phyloP scores from a whole-genome alignment of 148 eudicot species.

The Diospyros lotus region DNA sequence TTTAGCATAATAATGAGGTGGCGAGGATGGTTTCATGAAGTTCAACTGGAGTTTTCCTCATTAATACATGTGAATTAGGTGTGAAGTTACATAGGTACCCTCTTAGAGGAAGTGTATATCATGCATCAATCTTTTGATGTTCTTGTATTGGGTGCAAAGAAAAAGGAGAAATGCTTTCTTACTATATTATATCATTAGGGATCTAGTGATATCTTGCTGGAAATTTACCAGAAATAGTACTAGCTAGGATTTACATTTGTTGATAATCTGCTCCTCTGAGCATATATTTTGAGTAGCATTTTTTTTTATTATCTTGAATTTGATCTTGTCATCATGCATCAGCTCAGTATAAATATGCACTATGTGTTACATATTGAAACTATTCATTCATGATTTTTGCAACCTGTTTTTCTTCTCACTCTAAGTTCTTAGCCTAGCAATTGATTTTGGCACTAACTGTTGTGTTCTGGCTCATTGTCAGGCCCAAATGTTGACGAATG shows the following conservation, averaged over 20 bases:
- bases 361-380: neutral
- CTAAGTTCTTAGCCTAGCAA: neutral
- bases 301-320: neutral
- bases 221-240: neutral
- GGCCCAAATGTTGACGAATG: slow-evolving; percentile 78
- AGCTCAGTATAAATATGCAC: neutral
- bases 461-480: slow-evolving; percentile 33
- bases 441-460: neutral
- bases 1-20: neutral
- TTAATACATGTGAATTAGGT: neutral
- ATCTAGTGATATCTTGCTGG: neutral
- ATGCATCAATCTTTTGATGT: neutral
- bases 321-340: neutral
- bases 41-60: neutral
- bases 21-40: neutral
- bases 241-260: neutral
- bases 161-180: neutral
- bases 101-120: neutral
- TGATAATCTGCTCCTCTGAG: neutral
- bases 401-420: neutral
- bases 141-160: neutral
- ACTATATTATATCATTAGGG: neutral
- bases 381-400: neutral
- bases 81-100: neutral
- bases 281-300: neutral